A percentile compares a stretch with the other conserved stretches of the same genome.
These are phyloP conservation scores for Logfia minima DNA, from an alignment of 129 eudicot species.

Conservation along the genomic window DNA sequence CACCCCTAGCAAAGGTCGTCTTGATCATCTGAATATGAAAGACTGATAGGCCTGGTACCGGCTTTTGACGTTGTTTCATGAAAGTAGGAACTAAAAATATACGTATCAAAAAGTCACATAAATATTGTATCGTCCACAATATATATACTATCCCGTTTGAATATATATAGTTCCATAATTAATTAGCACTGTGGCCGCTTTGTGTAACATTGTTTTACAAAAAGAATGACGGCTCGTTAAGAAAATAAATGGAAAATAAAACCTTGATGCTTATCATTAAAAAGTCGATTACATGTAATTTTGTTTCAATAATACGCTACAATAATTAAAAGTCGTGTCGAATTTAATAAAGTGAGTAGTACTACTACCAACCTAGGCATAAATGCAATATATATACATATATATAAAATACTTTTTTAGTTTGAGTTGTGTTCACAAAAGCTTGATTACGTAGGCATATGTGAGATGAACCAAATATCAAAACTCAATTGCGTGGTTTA, in stretches of 20 bases:
- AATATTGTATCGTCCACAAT: too few species aligned
- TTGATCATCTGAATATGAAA: too few species aligned
- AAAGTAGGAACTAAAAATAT: too few species aligned
- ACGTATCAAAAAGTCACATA: too few species aligned
- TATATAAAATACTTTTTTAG: neutral
- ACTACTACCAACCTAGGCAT: slow-evolving; percentile 25
- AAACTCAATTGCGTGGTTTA: slow-evolving; percentile 22
- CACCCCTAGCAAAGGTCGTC: neutral
- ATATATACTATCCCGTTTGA: too few species aligned
- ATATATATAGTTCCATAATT: too few species aligned
- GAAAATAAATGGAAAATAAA: neutral
- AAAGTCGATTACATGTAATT: neutral
- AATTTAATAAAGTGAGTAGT: neutral
- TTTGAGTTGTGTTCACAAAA: slow-evolving; percentile 19
- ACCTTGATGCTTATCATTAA: neutral
- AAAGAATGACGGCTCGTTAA: neutral
- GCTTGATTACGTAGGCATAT: neutral
- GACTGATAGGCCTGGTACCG: too few species aligned
- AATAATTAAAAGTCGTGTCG: neutral
- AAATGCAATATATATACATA: slow-evolving; percentile 7
- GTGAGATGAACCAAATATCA: slow-evolving; percentile 19
- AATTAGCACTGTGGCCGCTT: too few species aligned
- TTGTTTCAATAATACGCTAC: slow-evolving; percentile 12
- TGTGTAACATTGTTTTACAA: neutral
- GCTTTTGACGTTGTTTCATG: too few species aligned